Evolutionary conservation across 2,329 filamentous ascomycete genomes (phyloP).

Genomic region (Aspergillus quadrilineatus): DNA sequence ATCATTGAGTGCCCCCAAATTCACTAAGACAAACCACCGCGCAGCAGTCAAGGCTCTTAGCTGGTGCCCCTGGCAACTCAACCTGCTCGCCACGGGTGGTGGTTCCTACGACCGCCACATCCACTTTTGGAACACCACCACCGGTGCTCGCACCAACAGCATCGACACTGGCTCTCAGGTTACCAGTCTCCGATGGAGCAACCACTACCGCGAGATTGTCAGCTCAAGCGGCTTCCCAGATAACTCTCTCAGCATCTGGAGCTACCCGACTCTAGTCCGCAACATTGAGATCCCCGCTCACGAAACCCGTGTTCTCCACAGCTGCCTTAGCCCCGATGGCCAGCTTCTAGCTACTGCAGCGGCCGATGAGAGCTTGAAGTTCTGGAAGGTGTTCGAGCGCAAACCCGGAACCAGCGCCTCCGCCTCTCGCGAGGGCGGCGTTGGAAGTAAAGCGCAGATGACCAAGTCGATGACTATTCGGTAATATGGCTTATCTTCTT

Average conservation of each 20-base stretch:
- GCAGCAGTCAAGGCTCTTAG: conserved; percentile 96
- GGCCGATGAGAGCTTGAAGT: conserved; percentile 96
- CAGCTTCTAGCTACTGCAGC: conserved; percentile 97
- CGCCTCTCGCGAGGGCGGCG: conserved; percentile 61
- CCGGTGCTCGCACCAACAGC: conserved; percentile 95
- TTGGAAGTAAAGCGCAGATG: conserved; percentile 77
- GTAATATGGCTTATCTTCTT: conserved; percentile 46
- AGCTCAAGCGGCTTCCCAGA: conserved; percentile 98
- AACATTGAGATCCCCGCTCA: conserved; percentile 98
- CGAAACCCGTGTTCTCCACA: conserved; percentile 94
- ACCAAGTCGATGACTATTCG: conserved; percentile 95
- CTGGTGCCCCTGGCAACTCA: conserved; percentile 99
- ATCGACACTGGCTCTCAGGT: conserved; percentile 98
- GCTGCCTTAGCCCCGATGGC: conserved; percentile 92
- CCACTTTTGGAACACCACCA: conserved; percentile 99
- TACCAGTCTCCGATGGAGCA: conserved; percentile 93
- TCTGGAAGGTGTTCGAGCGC: conserved; percentile 99
- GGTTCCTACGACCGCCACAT: conserved; percentile 97
- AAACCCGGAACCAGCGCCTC: conserved; percentile 74
- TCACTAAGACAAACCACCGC: conserved; percentile 99
- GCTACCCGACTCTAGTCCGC: conserved; percentile 93
- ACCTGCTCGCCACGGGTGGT: conserved; percentile 92
- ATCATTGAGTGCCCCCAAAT: conserved; percentile 89
- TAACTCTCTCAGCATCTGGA: conserved; percentile 98
- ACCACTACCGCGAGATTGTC: conserved; percentile 95